phyloP scores from a whole-genome alignment of 2,329 filamentous ascomycete genomes.

The Pleomassaria siparia region DNA sequence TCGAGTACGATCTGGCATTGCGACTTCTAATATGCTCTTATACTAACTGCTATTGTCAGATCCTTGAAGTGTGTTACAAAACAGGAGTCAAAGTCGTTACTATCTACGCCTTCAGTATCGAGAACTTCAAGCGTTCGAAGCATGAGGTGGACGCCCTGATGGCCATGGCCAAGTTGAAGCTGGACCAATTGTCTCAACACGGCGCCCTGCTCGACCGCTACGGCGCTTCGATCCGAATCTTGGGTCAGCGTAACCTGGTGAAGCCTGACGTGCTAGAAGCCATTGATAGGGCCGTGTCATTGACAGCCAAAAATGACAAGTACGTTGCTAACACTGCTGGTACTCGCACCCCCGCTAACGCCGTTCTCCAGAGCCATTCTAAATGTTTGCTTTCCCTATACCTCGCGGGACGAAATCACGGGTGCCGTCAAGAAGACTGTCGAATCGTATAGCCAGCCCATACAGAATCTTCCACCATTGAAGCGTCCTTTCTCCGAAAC shows the following conservation, averaged over 20 bases:
- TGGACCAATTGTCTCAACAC: conserved; percentile 88
- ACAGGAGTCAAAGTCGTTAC: conserved; percentile 95
- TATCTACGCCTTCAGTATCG: conserved; percentile 97
- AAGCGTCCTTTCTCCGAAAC: conserved; percentile 80
- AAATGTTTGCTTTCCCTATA: conserved; percentile 98
- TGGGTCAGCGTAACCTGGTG: conserved; percentile 82
- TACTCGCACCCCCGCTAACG: background rate
- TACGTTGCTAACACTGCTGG: conserved; percentile 43
- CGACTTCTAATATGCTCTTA: conserved; percentile 34
- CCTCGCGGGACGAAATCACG: conserved; percentile 92
- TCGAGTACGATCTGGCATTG: conserved; percentile 56
- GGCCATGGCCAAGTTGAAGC: conserved; percentile 95
- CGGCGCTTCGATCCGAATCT: conserved; percentile 79
- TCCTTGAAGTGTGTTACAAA: conserved; percentile 98
- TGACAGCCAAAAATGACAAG: conserved; percentile 86
- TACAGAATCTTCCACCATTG: conserved; percentile 53
- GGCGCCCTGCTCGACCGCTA: conserved; percentile 92
- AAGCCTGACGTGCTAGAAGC: conserved; percentile 85
- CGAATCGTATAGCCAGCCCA: conserved; percentile 76
- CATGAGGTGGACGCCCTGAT: conserved; percentile 96
- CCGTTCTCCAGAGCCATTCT: conserved; percentile 59
- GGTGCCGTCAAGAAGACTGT: conserved; percentile 86
- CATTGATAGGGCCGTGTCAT: conserved; percentile 79
- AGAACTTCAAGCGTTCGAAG: conserved; percentile 96
- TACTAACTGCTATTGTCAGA: conserved; percentile 45